A percentile compares a stretch with the other conserved stretches of the same genome.
Evolutionary conservation across 2,329 filamentous ascomycete species (phyloP).

Genomic region (Penicillium rolfsii): DNA sequence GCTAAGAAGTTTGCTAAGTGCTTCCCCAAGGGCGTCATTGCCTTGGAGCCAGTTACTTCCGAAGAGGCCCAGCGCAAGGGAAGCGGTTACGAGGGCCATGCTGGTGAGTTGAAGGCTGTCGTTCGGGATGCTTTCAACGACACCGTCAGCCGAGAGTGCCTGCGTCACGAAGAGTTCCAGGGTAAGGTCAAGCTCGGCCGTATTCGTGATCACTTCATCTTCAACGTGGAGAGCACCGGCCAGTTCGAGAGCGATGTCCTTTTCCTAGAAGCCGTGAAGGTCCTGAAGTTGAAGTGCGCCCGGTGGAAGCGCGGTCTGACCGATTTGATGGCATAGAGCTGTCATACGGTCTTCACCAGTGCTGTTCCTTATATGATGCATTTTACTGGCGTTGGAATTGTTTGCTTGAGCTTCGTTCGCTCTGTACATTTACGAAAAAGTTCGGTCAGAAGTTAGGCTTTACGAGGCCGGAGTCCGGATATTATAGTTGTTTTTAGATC

Average conservation of each 20-base stretch:
- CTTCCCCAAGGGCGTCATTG: conserved; percentile 88
- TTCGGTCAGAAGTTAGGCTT: conserved; percentile 38
- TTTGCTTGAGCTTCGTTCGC: conserved; percentile 32
- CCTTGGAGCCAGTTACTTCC: conserved; percentile 70
- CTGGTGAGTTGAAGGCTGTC: conserved; percentile 83
- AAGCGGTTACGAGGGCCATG: conserved; percentile 71
- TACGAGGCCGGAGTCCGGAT: conserved; percentile 40
- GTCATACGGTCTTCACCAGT: conserved; percentile 12
- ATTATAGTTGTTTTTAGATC: conserved; percentile 32
- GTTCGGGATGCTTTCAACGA: conserved; percentile 89
- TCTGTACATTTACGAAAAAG: conserved; percentile 43
- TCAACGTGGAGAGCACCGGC: conserved; percentile 89
- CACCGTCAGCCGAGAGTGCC: conserved; percentile 88
- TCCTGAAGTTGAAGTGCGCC: conserved; percentile 80
- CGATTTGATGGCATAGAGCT: conserved; percentile 45
- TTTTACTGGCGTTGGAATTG: conserved; percentile 44
- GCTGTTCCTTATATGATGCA: conserved; percentile 37
- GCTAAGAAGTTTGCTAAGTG: conserved; percentile 88
- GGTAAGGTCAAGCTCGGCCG: conserved; percentile 93
- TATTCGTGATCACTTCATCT: conserved; percentile 95
- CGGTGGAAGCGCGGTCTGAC: conserved; percentile 51
- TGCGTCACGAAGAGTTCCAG: conserved; percentile 90
- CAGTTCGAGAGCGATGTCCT: conserved; percentile 94
- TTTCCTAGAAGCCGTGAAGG: conserved; percentile 84
- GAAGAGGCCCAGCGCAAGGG: conserved; percentile 64